Evolutionary conservation across 768 basidiomycete species (phyloP).

Genomic region (Boletus insuetus): DNA sequence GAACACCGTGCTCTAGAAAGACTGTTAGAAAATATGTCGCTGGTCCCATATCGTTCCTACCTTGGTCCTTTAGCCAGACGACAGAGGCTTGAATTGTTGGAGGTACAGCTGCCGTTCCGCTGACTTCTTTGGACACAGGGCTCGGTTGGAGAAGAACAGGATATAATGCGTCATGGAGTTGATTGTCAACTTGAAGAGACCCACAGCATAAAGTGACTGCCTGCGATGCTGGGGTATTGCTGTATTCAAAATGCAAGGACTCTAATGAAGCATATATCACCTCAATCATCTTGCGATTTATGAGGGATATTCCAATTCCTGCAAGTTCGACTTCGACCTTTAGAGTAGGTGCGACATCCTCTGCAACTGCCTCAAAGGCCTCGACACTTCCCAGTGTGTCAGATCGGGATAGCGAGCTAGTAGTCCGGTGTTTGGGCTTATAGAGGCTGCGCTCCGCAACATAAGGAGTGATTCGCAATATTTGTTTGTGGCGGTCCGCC

Average conservation of each 20-base stretch:
- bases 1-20: conserved; percentile 84
- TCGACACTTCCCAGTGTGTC: conserved; percentile 71
- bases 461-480: conserved; percentile 86
- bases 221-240: conserved; percentile 73
- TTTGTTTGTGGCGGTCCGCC: conserved; percentile 82
- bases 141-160: conserved; percentile 95
- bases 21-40: not conserved
- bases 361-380: conserved; percentile 81
- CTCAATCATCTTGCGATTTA: conserved; percentile 85
- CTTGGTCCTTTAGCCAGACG: conserved; percentile 90
- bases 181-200: conserved; percentile 94
- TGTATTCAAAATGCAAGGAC: conserved; percentile 80
- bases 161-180: conserved; percentile 92
- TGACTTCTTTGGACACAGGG: conserved; percentile 73
- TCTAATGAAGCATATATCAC: conserved; percentile 85
- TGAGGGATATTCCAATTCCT: conserved; percentile 88
- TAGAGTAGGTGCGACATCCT: conserved; percentile 66
- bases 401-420: conserved; percentile 48
- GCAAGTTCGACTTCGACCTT: conserved; percentile 73
- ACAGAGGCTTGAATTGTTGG: conserved; percentile 89
- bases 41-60: conserved; percentile 36
- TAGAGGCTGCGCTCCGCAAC: conserved; percentile 83
- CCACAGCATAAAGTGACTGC: conserved; percentile 78
- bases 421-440: conserved; percentile 63
- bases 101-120: conserved; percentile 66